Evolutionary conservation across 495 filamentous ascomycete species (phyloP).

Genomic region (Penicillium manginii): DNA sequence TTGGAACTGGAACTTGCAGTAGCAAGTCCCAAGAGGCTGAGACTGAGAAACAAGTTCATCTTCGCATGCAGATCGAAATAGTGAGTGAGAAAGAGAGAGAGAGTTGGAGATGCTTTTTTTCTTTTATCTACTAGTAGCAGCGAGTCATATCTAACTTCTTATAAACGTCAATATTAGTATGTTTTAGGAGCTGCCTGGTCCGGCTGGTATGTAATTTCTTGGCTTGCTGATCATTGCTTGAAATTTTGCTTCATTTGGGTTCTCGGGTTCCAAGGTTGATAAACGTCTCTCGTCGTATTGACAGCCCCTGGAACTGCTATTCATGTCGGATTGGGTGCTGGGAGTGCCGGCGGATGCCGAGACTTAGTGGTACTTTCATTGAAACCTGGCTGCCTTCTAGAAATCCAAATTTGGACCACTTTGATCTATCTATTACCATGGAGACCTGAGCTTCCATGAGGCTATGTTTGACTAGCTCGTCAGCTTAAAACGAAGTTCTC

Average conservation of each 20-base stretch:
- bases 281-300: background rate
- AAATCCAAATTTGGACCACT: background rate
- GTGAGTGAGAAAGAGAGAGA: background rate
- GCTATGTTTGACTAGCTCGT: no score
- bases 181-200: background rate
- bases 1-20: conserved; percentile 6
- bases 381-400: background rate
- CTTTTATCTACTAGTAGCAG: background rate
- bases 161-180: background rate
- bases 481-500: no score
- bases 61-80: background rate
- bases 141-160: background rate
- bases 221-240: background rate
- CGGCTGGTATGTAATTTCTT: background rate
- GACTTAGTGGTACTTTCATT: background rate
- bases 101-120: background rate
- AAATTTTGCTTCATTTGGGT: background rate
- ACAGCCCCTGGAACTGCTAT: background rate
- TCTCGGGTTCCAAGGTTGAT: background rate
- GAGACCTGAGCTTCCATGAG: no score
- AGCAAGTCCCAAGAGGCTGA: conserved; percentile 33
- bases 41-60: conserved; percentile 39
- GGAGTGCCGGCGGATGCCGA: background rate
- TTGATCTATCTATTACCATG: no score
- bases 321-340: background rate